Evolutionary conservation across 768 basidiomycete species (phyloP).

Genomic region (Lactifluus volemus): DNA sequence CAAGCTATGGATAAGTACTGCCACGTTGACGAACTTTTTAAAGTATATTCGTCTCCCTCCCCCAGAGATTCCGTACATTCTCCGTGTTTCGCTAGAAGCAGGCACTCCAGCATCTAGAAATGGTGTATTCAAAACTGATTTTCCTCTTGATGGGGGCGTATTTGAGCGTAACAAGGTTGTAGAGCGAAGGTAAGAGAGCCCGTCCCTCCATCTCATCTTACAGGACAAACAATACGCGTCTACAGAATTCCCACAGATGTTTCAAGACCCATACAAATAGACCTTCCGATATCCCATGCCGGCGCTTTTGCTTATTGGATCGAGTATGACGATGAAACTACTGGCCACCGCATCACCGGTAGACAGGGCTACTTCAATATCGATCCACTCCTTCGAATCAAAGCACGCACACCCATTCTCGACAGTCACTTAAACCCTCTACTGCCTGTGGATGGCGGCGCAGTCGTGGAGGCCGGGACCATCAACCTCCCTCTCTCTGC

Average conservation of each 20-base stretch:
- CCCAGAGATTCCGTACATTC: slow-evolving; percentile 77
- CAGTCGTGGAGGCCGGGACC: slow-evolving; percentile 38
- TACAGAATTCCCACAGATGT: slow-evolving; percentile 75
- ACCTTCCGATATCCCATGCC: slow-evolving; percentile 92
- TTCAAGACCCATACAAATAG: slow-evolving; percentile 86
- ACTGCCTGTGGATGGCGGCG: slow-evolving; percentile 44
- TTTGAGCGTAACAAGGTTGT: slow-evolving; percentile 72
- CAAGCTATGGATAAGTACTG: background rate
- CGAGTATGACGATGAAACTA: slow-evolving; percentile 66
- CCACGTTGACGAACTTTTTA: background rate
- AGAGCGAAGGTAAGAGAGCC: slow-evolving; percentile 55
- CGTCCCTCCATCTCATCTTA: background rate
- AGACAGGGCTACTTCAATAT: slow-evolving; percentile 94
- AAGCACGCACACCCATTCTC: slow-evolving; percentile 68
- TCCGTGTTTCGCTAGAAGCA: slow-evolving; percentile 86
- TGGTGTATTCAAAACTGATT: slow-evolving; percentile 93
- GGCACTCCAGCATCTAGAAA: slow-evolving; percentile 87
- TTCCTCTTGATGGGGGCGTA: slow-evolving; percentile 85
- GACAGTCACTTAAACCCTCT: slow-evolving; percentile 44
- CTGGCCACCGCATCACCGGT: slow-evolving; percentile 62
- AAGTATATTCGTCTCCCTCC: slow-evolving; percentile 97
- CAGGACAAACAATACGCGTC: background rate
- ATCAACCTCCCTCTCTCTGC: slow-evolving; percentile 80
- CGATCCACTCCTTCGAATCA: slow-evolving; percentile 77
- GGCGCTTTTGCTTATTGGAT: slow-evolving; percentile 95